Conservation (phyloP, 2,329 filamentous ascomycete species). For the Exserohilum rostratum region DNA sequence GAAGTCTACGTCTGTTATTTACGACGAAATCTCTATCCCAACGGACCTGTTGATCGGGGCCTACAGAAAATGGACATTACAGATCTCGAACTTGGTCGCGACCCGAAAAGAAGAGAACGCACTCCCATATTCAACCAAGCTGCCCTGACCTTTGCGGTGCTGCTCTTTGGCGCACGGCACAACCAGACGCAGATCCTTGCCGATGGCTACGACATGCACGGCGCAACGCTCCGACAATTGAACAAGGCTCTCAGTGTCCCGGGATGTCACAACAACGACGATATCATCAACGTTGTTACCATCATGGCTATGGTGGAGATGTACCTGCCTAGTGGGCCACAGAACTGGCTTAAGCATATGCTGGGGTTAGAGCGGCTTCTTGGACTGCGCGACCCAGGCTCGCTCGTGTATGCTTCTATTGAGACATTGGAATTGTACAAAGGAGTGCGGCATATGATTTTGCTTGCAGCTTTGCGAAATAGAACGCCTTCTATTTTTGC, state of each 20-base stretch:
- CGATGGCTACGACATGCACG: slow-evolving; percentile 30
- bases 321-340: slow-evolving; percentile 31
- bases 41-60: slow-evolving; percentile 30
- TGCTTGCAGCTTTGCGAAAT: slow-evolving; percentile 28
- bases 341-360: slow-evolving; percentile 37
- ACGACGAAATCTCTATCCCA: slow-evolving; percentile 24
- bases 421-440: slow-evolving; percentile 29
- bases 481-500: slow-evolving; percentile 35
- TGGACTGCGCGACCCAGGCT: slow-evolving; percentile 26
- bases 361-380: slow-evolving; percentile 34
- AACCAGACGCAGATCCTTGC: slow-evolving; percentile 19
- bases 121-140: slow-evolving; percentile 24
- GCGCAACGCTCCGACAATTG: slow-evolving; percentile 31
- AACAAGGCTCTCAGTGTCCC: slow-evolving; percentile 32
- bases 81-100: slow-evolving; percentile 16
- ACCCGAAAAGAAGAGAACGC: neutral
- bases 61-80: slow-evolving; percentile 21
- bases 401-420: slow-evolving; percentile 10
- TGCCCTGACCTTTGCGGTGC: slow-evolving; percentile 32
- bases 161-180: slow-evolving; percentile 35
- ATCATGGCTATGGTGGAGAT: slow-evolving; percentile 36
- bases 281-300: slow-evolving; percentile 33
- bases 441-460: slow-evolving; percentile 29
- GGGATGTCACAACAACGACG: slow-evolving; percentile 27
- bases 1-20: slow-evolving; percentile 37